Percentiles rank a stretch among this genome's conserved stretches.
Conservation (phyloP, 1,284 basidiomycete genomes). For the Moesziomyces sp. region DNA sequence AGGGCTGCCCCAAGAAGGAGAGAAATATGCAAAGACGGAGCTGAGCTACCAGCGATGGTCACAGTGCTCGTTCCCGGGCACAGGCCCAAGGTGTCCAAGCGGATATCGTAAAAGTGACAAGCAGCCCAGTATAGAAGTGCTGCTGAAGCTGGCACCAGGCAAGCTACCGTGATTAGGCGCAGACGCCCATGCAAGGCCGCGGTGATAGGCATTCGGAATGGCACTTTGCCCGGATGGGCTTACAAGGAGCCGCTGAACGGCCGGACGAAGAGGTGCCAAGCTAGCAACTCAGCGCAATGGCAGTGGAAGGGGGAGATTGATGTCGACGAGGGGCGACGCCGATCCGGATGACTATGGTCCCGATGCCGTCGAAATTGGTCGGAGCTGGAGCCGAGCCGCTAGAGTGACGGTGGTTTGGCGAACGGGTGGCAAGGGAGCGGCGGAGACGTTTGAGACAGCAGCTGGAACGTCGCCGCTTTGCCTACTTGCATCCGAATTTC, state of each 20-base stretch:
- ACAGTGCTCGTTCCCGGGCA: neutral
- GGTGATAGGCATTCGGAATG: neutral
- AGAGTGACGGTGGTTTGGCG: neutral
- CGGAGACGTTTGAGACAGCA: neutral
- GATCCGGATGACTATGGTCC: neutral
- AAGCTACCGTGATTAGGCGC: neutral
- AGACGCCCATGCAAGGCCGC: neutral
- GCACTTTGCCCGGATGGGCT: neutral
- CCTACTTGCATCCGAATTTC: neutral
- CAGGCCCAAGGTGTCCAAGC: neutral
- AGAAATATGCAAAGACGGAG: constrained; percentile 1
- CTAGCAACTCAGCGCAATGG: neutral
- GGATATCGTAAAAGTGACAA: neutral
- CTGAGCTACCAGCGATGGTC: neutral
- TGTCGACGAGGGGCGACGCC: neutral
- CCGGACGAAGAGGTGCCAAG: neutral
- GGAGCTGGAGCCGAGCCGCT: neutral
- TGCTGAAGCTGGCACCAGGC: neutral
- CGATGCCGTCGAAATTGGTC: neutral
- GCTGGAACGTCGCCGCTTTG: neutral
- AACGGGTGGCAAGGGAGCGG: neutral
- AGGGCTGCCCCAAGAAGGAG: constrained; percentile 5
- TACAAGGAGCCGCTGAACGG: neutral
- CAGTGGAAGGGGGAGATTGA: neutral
- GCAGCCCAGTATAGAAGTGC: neutral